A percentile compares a stretch with the other conserved stretches of the same genome.
phyloP scores from a whole-genome alignment of 768 basidiomycete species.

The Boletus sensibilis region DNA sequence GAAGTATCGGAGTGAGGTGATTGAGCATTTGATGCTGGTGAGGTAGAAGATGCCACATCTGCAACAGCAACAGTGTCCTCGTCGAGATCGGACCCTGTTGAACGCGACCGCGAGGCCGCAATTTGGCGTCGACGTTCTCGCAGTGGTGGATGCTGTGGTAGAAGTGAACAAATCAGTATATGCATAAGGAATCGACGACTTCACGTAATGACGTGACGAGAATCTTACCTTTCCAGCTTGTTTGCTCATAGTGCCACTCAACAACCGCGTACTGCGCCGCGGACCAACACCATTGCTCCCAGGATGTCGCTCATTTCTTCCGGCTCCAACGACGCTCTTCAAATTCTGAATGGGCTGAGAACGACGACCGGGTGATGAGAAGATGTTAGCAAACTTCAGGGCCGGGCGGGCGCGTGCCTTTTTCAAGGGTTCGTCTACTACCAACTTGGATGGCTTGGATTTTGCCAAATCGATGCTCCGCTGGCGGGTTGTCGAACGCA shows the following conservation, averaged over 20 bases:
- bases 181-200: not conserved
- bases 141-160: conserved; percentile 32
- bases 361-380: conserved; percentile 83
- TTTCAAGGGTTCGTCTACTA: conserved; percentile 72
- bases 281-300: conserved; percentile 46
- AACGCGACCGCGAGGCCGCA: conserved; percentile 54
- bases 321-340: conserved; percentile 50
- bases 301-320: conserved; percentile 51
- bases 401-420: conserved; percentile 91
- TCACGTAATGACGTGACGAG: not conserved
- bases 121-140: conserved; percentile 63
- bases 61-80: conserved; percentile 52
- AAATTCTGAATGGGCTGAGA: conserved; percentile 70
- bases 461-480: conserved; percentile 49
- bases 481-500: conserved; percentile 63
- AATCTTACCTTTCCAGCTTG: conserved; percentile 54
- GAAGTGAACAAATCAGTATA: conserved; percentile 18
- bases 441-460: conserved; percentile 59
- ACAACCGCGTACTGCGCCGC: conserved; percentile 72
- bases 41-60: conserved; percentile 58
- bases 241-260: conserved; percentile 56
- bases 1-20: conserved; percentile 67
- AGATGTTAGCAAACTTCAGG: conserved; percentile 83
- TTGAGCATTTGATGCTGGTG: conserved; percentile 55
- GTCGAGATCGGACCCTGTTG: conserved; percentile 70